Evolutionary conservation across 2,329 filamentous ascomycete genomes (phyloP), one percentile per base, ranked within the genome.

Genomic region (Claviceps humidiphila): DNA sequence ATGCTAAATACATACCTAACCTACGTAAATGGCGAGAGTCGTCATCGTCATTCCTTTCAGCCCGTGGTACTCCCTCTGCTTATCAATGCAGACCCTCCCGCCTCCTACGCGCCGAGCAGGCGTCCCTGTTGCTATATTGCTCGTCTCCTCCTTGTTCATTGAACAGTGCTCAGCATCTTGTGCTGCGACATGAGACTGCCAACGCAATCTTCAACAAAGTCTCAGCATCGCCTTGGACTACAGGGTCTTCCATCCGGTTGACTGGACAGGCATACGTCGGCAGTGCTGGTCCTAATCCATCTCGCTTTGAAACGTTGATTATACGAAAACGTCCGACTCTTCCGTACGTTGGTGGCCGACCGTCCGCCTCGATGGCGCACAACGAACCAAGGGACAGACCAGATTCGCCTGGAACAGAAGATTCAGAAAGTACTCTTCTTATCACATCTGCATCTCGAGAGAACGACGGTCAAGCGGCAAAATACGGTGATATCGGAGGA

Each of bases 401-500:
- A 37, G 24, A 42, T 20, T 16, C 42, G 22, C 14, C 6, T 24
- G 37, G 4, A 14, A 13, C 34, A 8, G 47, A 51, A 11, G 22
- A 22, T 7, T 30, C 45, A 1, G 56, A 55, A 24, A 43, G 49
- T 9, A 54, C 53, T 22, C 51, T 40, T 43, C 51, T 57, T 13
- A 38, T 58, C 17, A 48, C 26, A 9, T 41, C 49, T 20, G 24
- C 17, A n/a, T 41, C 26, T 5, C 42, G 22, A 24, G 51, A 22
- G 3, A 14, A 26, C 24, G 42, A 14, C 11, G 41, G 24, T 17
- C 34, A n/a, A 51, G 49, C 51, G 11, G 53, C 48, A 24, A 51
- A 55, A 39, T 54, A 57, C 40, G 57, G 52, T 14, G 58, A 55
- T 30, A 60, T 54, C 30, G 52, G 51, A 44, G 54, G 56, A 54